These are phyloP conservation scores for Cubamyces sp. DNA, from an alignment of 768 basidiomycete genomes.

Conservation along the genomic window DNA sequence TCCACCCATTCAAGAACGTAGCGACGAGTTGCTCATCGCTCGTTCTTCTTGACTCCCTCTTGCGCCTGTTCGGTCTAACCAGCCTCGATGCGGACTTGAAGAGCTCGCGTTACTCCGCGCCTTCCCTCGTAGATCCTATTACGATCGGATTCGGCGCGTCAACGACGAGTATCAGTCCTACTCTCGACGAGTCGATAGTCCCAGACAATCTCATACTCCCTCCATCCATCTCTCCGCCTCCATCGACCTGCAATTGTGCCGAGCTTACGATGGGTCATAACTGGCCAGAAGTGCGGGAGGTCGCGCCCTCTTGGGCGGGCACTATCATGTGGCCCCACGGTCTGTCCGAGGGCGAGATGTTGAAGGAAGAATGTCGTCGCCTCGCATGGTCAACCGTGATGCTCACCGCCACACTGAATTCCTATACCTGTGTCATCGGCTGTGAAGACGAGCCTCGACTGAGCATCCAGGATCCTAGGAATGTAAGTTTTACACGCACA, in stretches of 20 bases:
- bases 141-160: neutral
- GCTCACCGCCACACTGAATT: conserved; percentile 64
- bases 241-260: conserved; percentile 26
- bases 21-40: conserved; percentile 58
- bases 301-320: conserved; percentile 63
- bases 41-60: conserved; percentile 67
- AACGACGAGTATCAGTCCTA: neutral
- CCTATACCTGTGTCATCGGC: conserved; percentile 53
- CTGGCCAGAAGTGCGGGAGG: conserved; percentile 52
- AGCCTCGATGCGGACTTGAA: conserved; percentile 51
- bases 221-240: neutral
- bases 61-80: conserved; percentile 60
- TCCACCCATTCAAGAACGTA: conserved; percentile 61
- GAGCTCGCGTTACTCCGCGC: neutral
- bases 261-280: conserved; percentile 52
- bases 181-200: neutral
- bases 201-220: neutral
- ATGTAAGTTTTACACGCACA: neutral
- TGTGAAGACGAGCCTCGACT: conserved; percentile 9
- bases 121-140: neutral
- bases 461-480: conserved; percentile 13
- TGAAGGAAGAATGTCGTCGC: conserved; percentile 71
- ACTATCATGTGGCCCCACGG: conserved; percentile 64
- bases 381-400: conserved; percentile 73
- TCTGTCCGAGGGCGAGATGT: conserved; percentile 53